phyloP scores from a whole-genome alignment of 371 early-diverging fungal species.

The Parasitella parasitica region DNA sequence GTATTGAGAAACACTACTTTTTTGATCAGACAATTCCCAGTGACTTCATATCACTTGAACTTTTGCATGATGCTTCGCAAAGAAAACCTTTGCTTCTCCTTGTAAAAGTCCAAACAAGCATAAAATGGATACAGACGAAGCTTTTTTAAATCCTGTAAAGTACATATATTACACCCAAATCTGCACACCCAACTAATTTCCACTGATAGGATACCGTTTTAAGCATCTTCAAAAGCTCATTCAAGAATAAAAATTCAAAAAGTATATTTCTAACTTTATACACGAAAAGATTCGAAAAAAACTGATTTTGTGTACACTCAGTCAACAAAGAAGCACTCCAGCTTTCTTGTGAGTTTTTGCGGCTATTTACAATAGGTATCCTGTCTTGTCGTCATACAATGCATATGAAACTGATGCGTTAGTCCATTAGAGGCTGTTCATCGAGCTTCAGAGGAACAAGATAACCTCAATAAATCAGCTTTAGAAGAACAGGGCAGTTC shows the following conservation, averaged over 20 bases:
- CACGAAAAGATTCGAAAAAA: background rate
- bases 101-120: background rate
- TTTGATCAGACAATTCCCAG: no score
- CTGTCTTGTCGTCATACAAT: no score
- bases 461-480: background rate
- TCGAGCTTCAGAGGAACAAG: slow-evolving; percentile 21
- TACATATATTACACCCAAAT: background rate
- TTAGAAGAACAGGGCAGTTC: background rate
- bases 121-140: background rate
- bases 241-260: slow-evolving; percentile 10
- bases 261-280: background rate
- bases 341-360: slow-evolving; percentile 35
- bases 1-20: no score
- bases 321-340: slow-evolving; percentile 38
- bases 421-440: slow-evolving; percentile 25
- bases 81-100: background rate
- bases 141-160: background rate
- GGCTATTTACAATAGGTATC: slow-evolving; percentile 37
- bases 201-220: slow-evolving; percentile 1
- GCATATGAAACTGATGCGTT: no score
- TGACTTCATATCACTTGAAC: background rate
- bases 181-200: background rate
- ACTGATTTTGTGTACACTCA: slow-evolving; percentile 1
- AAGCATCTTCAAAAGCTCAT: background rate
- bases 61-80: background rate